A percentile compares a stretch with the other conserved stretches of the same genome.
Conservation (phyloP, 1,284 basidiomycete species). For the Cryptococcus depauperatus region DNA sequence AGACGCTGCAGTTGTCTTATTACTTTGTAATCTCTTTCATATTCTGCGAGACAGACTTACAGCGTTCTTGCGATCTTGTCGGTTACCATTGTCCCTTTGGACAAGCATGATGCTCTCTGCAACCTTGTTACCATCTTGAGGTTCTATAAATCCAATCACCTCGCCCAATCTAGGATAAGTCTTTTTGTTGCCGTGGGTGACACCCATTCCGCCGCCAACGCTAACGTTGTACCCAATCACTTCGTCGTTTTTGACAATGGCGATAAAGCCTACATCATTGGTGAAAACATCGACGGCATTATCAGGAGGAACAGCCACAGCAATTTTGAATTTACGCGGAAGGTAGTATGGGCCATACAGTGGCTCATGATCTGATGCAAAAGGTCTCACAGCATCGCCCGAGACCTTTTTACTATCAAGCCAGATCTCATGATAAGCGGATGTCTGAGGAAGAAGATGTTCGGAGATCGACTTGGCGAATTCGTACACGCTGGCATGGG, state of each 20-base stretch:
- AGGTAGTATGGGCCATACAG: slow-evolving; percentile 96
- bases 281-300: slow-evolving; percentile 96
- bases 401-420: slow-evolving; percentile 90
- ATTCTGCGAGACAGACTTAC: slow-evolving; percentile 13
- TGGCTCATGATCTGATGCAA: slow-evolving; percentile 69
- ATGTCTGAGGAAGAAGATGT: slow-evolving; percentile 80
- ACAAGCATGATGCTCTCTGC: slow-evolving; percentile 90
- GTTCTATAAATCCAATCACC: slow-evolving; percentile 85
- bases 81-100: slow-evolving; percentile 94
- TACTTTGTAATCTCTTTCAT: background rate
- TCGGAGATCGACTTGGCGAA: slow-evolving; percentile 82
- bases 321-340: slow-evolving; percentile 97
- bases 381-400: slow-evolving; percentile 70
- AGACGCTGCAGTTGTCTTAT: slow-evolving; percentile 50
- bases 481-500: slow-evolving; percentile 76
- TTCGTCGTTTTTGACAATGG: slow-evolving; percentile 69
- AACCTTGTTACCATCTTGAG: slow-evolving; percentile 75
- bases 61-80: slow-evolving; percentile 70
- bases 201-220: slow-evolving; percentile 96
- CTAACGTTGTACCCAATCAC: slow-evolving; percentile 84
- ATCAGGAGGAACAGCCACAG: slow-evolving; percentile 89
- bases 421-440: slow-evolving; percentile 99
- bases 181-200: slow-evolving; percentile 97
- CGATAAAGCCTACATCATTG: slow-evolving; percentile 93
- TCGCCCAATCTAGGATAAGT: slow-evolving; percentile 89